Conservation (phyloP, 2,329 filamentous ascomycete genomes). For the Talaromyces rugulosus region DNA sequence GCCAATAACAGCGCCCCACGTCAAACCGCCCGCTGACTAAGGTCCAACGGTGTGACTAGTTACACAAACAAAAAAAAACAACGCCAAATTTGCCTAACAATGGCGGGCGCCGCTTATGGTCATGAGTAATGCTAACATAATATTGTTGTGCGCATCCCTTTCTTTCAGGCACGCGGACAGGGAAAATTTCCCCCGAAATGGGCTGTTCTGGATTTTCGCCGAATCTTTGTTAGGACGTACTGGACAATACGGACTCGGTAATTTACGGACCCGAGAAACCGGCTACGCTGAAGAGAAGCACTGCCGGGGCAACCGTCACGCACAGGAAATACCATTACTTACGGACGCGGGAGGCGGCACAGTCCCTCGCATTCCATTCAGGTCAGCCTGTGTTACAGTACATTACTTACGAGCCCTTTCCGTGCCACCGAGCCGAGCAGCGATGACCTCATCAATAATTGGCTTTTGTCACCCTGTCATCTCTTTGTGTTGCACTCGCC, state of each 20-base stretch:
- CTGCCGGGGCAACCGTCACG: neutral
- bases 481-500: too few species aligned
- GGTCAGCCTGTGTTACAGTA: neutral
- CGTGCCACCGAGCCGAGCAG: neutral
- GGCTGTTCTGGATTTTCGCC: neutral
- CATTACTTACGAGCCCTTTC: neutral
- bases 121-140: neutral
- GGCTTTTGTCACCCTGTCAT: too few species aligned
- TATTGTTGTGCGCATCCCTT: neutral
- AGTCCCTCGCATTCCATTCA: too few species aligned
- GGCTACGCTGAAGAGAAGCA: too few species aligned
- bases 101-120: too few species aligned
- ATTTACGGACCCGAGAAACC: neutral
- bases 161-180: neutral
- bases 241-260: neutral
- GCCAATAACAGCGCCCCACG: conserved; percentile 28
- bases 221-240: neutral
- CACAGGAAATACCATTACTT: neutral
- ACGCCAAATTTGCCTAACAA: too few species aligned
- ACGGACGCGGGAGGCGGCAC: too few species aligned
- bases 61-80: too few species aligned
- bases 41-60: neutral
- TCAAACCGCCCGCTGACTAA: conserved; percentile 16
- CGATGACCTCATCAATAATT: neutral
- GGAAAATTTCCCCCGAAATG: neutral